Evolutionary conservation across 495 filamentous ascomycete genomes (phyloP).

Genomic region (Aspergillus sclerotiicarbonarius): DNA sequence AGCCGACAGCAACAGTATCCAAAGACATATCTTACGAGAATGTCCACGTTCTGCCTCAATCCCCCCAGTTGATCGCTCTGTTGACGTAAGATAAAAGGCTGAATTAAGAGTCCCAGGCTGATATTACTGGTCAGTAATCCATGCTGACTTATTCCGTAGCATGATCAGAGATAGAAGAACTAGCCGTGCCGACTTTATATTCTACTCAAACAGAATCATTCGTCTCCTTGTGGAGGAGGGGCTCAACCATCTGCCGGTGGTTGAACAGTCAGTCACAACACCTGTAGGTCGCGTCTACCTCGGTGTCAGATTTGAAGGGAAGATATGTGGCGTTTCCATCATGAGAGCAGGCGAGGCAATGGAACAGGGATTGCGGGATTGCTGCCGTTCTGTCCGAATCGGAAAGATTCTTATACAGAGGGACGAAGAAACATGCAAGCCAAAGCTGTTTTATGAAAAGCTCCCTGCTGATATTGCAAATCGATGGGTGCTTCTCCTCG

Average conservation of each 20-base stretch:
- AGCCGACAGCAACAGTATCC: conserved; percentile 88
- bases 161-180: conserved; percentile 94
- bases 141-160: conserved; percentile 46
- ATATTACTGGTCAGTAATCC: conserved; percentile 4
- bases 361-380: conserved; percentile 95
- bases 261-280: conserved; percentile 83
- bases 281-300: conserved; percentile 86
- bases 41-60: conserved; percentile 87
- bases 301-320: conserved; percentile 92
- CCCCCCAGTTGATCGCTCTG: conserved; percentile 92
- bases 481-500: conserved; percentile 90
- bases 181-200: conserved; percentile 91
- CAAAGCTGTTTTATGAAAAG: conserved; percentile 95
- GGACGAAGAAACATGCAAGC: conserved; percentile 90
- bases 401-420: conserved; percentile 98
- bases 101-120: neutral
- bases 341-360: conserved; percentile 98
- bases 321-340: conserved; percentile 97
- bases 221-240: conserved; percentile 97
- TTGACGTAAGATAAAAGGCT: conserved; percentile 73
- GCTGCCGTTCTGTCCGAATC: conserved; percentile 92
- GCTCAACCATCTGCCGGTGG: conserved; percentile 90
- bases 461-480: conserved; percentile 89
- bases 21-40: conserved; percentile 78
- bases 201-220: conserved; percentile 98